phyloP scores from a whole-genome alignment of 129 eudicot genomes.

The Ambrosia trifida region DNA sequence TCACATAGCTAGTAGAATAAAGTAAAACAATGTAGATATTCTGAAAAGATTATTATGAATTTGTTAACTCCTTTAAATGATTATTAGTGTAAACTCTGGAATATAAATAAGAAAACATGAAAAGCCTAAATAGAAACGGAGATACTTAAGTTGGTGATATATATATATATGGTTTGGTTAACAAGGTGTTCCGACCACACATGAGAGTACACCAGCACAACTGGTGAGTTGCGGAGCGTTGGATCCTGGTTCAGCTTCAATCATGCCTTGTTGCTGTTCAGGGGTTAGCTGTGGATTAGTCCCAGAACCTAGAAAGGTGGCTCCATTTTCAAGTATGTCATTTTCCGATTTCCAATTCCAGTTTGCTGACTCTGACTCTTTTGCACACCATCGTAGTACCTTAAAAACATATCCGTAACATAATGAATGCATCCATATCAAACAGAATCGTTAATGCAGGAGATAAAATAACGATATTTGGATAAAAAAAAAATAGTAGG shows the following conservation, averaged over 20 bases:
- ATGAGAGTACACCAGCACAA: constrained; percentile 55
- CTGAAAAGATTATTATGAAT: neutral
- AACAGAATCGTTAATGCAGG: too few species aligned
- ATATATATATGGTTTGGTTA: constrained; percentile 8
- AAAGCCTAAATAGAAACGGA: neutral
- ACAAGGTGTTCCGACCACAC: constrained; percentile 46
- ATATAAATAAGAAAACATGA: neutral
- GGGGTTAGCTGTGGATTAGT: constrained; percentile 22
- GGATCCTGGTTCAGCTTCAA: constrained; percentile 44
- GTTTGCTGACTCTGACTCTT: constrained; percentile 43
- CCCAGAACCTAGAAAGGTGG: constrained; percentile 56
- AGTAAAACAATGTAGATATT: neutral
- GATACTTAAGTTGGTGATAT: neutral
- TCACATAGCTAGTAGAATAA: neutral
- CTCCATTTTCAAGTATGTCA: constrained; percentile 60
- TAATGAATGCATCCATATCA: too few species aligned
- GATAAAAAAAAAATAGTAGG: too few species aligned
- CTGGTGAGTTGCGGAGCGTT: constrained; percentile 47
- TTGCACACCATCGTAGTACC: constrained; percentile 58
- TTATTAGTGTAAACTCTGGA: neutral
- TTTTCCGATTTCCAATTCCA: constrained; percentile 79
- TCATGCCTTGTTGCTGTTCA: constrained; percentile 25
- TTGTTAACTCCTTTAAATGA: neutral
- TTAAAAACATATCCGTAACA: constrained; percentile 17
- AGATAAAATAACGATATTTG: too few species aligned